A percentile compares a stretch with the other conserved stretches of the same genome.
Evolutionary conservation across 768 basidiomycete genomes (phyloP).

Genomic region (Neoboletus subvelutipes): DNA sequence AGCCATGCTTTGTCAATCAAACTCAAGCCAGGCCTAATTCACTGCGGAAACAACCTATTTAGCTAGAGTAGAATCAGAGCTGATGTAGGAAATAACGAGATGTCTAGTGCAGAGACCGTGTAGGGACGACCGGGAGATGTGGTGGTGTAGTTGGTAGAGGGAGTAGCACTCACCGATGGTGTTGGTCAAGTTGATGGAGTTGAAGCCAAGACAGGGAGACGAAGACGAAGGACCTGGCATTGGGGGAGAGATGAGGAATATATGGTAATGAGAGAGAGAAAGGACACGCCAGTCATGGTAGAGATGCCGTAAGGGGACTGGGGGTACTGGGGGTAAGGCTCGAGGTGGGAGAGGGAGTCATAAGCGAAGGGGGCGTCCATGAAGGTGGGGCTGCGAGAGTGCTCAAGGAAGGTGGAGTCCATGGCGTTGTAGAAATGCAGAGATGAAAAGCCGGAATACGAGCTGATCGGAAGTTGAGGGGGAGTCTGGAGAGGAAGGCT

Average conservation of each 20-base stretch:
- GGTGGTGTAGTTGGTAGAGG: constrained; percentile 54
- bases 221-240: constrained; percentile 52
- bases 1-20: no score
- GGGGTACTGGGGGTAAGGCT: constrained; percentile 69
- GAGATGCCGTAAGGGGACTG: constrained; percentile 60
- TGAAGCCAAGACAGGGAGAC: constrained; percentile 64
- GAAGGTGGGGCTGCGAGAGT: constrained; percentile 50
- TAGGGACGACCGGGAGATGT: constrained; percentile 58
- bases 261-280: background rate
- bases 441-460: constrained; percentile 35
- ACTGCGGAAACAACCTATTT: no score
- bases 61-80: no score
- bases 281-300: constrained; percentile 58
- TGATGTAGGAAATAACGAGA: no score
- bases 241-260: constrained; percentile 26
- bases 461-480: no score
- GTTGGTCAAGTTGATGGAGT: constrained; percentile 55
- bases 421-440: constrained; percentile 39
- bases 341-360: constrained; percentile 45
- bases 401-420: constrained; percentile 53
- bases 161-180: constrained; percentile 58
- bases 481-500: no score
- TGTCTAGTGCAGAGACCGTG: no score
- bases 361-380: constrained; percentile 49
- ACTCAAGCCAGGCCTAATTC: no score